These are phyloP conservation scores for Beauveria rudraprayagi DNA, from an alignment of 2,329 filamentous ascomycete species.

Conservation along the genomic window DNA sequence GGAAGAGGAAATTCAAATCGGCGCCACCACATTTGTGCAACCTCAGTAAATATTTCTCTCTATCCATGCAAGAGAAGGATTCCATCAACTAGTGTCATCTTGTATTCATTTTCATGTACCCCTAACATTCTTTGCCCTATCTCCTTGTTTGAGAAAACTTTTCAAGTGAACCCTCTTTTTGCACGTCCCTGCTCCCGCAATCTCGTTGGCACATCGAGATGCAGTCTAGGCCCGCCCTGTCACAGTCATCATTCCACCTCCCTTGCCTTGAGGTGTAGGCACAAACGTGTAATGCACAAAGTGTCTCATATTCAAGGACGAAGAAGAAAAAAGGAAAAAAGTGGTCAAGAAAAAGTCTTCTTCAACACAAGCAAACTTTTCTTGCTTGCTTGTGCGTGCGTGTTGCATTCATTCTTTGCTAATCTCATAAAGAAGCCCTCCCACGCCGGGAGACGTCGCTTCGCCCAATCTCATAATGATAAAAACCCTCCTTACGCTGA, in stretches of 20 bases:
- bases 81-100: too few species aligned
- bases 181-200: neutral
- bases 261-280: neutral
- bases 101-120: too few species aligned
- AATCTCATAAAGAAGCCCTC: neutral
- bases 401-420: slow-evolving; percentile 8
- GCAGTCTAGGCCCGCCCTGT: neutral
- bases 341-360: neutral
- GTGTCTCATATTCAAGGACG: neutral
- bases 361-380: neutral
- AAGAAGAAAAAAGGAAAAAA: neutral
- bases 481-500: neutral
- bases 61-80: too few species aligned
- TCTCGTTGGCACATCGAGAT: neutral
- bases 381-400: neutral
- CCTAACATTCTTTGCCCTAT: too few species aligned
- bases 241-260: slow-evolving; percentile 4
- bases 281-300: neutral
- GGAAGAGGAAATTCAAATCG: slow-evolving; percentile 3
- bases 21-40: slow-evolving; percentile 1
- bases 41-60: neutral
- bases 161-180: too few species aligned
- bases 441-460: neutral
- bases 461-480: neutral
- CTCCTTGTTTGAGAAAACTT: too few species aligned